phyloP scores from a whole-genome alignment of 371 early-diverging fungal genomes.

The Amoeboaphelidium protococcarum region DNA sequence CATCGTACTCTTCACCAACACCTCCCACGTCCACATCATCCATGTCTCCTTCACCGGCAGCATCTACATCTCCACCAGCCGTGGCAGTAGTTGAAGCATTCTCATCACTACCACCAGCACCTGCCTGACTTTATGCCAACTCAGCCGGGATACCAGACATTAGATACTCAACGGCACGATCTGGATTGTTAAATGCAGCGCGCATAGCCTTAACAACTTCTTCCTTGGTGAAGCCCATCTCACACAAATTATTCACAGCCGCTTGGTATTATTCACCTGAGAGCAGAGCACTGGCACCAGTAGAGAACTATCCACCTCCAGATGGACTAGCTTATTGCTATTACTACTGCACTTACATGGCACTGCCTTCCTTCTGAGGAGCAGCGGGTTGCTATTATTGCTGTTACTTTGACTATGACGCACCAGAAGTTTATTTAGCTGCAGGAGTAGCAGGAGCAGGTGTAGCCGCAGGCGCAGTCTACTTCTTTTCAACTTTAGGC shows the following conservation, averaged over 20 bases:
- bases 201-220: slow-evolving; percentile 68
- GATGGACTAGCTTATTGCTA: too few species aligned
- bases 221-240: slow-evolving; percentile 79
- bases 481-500: slow-evolving; percentile 11
- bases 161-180: slow-evolving; percentile 85
- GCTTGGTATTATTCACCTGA: slow-evolving; percentile 20
- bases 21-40: background rate
- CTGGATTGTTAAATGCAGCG: slow-evolving; percentile 87
- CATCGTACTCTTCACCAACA: background rate
- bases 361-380: background rate
- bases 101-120: slow-evolving; percentile 2
- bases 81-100: slow-evolving; percentile 29
- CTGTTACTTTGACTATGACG: slow-evolving; percentile 9
- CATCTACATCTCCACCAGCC: slow-evolving; percentile 17
- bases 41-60: slow-evolving; percentile 6
- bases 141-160: slow-evolving; percentile 34
- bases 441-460: slow-evolving; percentile 11
- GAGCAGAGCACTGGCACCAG: background rate
- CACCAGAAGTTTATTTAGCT: slow-evolving; percentile 11
- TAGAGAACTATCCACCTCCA: too few species aligned
- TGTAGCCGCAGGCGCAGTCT: slow-evolving; percentile 1
- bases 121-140: slow-evolving; percentile 6
- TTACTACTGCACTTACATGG: too few species aligned
- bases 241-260: slow-evolving; percentile 58
- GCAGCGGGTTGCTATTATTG: background rate